phyloP scores from a whole-genome alignment of 805 yeast genomes.

The Saccharomycopsis microspora region DNA sequence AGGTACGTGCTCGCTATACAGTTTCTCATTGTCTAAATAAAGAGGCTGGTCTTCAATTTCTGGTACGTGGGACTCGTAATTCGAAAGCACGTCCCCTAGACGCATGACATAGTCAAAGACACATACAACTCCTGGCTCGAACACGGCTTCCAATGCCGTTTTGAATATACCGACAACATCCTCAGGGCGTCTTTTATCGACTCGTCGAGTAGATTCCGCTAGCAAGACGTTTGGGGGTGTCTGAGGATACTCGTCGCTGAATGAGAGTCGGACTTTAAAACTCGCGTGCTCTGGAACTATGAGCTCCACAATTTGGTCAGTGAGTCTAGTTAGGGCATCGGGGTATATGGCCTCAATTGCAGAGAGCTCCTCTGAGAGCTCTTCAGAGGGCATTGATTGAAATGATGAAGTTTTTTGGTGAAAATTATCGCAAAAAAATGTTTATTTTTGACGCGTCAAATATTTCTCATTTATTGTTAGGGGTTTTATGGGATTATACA shows the following conservation, averaged over 20 bases:
- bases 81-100: constrained; percentile 38
- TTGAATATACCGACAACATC: constrained; percentile 37
- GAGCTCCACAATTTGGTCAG: constrained; percentile 31
- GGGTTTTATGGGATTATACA: too few relatives aligned
- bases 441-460: too few relatives aligned
- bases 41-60: constrained; percentile 18
- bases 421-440: background rate
- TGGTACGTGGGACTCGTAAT: constrained; percentile 19
- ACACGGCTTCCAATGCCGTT: constrained; percentile 43
- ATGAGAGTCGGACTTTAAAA: constrained; percentile 50
- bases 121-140: constrained; percentile 54
- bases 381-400: constrained; percentile 25
- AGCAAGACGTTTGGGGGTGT: constrained; percentile 53
- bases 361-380: constrained; percentile 58
- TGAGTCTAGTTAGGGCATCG: constrained; percentile 30
- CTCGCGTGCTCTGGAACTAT: constrained; percentile 52
- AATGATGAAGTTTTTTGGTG: background rate
- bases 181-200: constrained; percentile 29
- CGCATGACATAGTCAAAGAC: constrained; percentile 59
- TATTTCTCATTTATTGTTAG: too few relatives aligned
- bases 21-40: constrained; percentile 26
- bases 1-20: constrained; percentile 56
- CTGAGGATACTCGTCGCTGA: constrained; percentile 63
- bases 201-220: constrained; percentile 22
- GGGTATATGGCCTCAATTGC: constrained; percentile 88